These are phyloP conservation scores for Tetradesmus lagerheimii DNA, from an alignment of 139 green algal genomes.

Conservation along the genomic window DNA sequence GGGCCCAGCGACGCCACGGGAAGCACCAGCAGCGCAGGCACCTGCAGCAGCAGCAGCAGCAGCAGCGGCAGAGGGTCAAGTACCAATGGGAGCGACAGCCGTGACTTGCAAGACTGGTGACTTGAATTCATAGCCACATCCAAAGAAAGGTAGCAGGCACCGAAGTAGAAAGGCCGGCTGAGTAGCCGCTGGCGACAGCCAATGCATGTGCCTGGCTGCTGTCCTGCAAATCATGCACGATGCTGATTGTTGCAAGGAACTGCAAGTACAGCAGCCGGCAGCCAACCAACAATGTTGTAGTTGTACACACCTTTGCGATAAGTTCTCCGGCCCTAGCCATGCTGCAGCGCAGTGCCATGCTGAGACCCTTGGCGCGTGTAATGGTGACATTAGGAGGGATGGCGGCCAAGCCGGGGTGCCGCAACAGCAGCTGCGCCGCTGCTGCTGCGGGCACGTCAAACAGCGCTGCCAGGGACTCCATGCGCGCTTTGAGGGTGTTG, in stretches of 20 bases:
- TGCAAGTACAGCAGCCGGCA: too few relatives aligned
- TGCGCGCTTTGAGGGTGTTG: conserved; percentile 58
- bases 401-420: conserved; percentile 59
- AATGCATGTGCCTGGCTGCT: too few relatives aligned
- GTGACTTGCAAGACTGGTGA: too few relatives aligned
- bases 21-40: conserved; percentile 39
- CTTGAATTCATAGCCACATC: too few relatives aligned
- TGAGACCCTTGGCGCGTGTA: conserved; percentile 62
- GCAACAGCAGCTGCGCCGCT: conserved; percentile 56
- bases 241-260: too few relatives aligned
- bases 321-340: conserved; percentile 53
- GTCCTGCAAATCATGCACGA: too few relatives aligned
- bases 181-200: too few relatives aligned
- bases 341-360: conserved; percentile 50
- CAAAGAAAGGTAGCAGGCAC: too few relatives aligned
- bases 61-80: not conserved
- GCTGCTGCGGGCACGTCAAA: conserved; percentile 49
- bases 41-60: conserved; percentile 34
- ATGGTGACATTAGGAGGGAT: conserved; percentile 70
- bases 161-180: too few relatives aligned
- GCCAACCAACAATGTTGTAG: too few relatives aligned
- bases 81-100: not conserved
- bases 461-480: conserved; percentile 64
- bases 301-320: conserved; percentile 45
- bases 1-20: not conserved